These are phyloP conservation scores for Globisporangium cederbergense DNA, from an alignment of 352 stramenopile species.

Conservation along the genomic window DNA sequence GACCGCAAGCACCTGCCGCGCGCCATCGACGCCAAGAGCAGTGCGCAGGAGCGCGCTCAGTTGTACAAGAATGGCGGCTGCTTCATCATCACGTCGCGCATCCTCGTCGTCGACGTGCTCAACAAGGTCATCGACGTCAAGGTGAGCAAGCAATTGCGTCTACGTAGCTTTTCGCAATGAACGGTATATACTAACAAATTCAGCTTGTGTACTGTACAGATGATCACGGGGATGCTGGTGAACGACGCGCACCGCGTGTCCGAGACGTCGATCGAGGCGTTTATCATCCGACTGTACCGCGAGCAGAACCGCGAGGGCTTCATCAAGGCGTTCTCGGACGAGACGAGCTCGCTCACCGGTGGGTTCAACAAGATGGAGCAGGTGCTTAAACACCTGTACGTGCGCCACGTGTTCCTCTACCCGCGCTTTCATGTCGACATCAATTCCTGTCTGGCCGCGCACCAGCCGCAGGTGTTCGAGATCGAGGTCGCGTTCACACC, in stretches of 20 bases:
- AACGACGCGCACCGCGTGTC: slow-evolving; percentile 92
- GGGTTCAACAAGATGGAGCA: slow-evolving; percentile 96
- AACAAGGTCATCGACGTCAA: slow-evolving; percentile 69
- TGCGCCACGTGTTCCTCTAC: slow-evolving; percentile 92
- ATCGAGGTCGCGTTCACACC: slow-evolving; percentile 90
- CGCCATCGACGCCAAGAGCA: slow-evolving; percentile 68
- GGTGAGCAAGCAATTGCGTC: slow-evolving; percentile 6
- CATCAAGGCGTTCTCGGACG: slow-evolving; percentile 96
- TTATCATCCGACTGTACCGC: slow-evolving; percentile 95
- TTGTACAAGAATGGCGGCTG: slow-evolving; percentile 93
- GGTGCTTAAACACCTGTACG: slow-evolving; percentile 92
- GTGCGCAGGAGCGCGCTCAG: slow-evolving; percentile 60
- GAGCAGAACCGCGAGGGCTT: slow-evolving; percentile 89
- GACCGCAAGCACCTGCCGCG: slow-evolving; percentile 79
- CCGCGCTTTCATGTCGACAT: slow-evolving; percentile 94
- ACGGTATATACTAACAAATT: neutral
- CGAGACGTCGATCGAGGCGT: slow-evolving; percentile 95
- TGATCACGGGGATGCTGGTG: slow-evolving; percentile 92
- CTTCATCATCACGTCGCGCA: slow-evolving; percentile 94
- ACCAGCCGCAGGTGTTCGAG: slow-evolving; percentile 92
- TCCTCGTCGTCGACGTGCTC: slow-evolving; percentile 97
- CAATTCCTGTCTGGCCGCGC: slow-evolving; percentile 77
- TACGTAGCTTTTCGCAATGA: neutral
- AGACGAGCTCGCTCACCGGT: slow-evolving; percentile 83
- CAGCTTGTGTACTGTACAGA: slow-evolving; percentile 21